These are phyloP conservation scores for Brassica balearica DNA, from an alignment of 441 rosid genomes.

Conservation along the genomic window DNA sequence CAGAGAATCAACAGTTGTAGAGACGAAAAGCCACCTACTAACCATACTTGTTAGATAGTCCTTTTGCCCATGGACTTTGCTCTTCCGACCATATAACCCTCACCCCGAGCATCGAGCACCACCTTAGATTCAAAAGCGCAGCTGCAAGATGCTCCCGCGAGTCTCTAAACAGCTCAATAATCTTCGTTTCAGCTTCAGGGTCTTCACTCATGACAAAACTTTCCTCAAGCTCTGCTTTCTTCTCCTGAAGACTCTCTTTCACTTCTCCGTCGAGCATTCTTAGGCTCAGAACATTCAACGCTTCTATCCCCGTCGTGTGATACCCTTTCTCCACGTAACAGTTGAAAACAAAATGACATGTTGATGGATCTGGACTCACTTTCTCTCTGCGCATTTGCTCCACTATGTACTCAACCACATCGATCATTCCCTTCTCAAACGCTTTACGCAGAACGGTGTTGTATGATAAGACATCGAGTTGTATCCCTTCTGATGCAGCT, in stretches of 20 bases:
- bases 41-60: constrained; percentile 53
- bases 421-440: constrained; percentile 60
- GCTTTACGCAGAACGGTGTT: constrained; percentile 70
- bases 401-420: constrained; percentile 66
- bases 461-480: constrained; percentile 57
- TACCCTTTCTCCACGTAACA: constrained; percentile 58
- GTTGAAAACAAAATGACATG: constrained; percentile 64
- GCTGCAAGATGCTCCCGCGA: constrained; percentile 53
- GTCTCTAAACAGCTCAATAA: constrained; percentile 52
- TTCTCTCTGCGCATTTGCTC: constrained; percentile 68
- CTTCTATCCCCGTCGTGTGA: constrained; percentile 66
- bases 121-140: constrained; percentile 72
- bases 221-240: constrained; percentile 59
- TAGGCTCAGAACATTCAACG: constrained; percentile 75
- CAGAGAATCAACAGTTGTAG: not conserved
- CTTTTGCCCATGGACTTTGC: constrained; percentile 65
- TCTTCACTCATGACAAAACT: constrained; percentile 64
- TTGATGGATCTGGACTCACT: constrained; percentile 73
- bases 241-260: constrained; percentile 47
- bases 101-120: constrained; percentile 73
- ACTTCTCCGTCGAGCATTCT: constrained; percentile 66
- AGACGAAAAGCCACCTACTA: not conserved
- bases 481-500: constrained; percentile 54
- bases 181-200: constrained; percentile 57
- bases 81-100: constrained; percentile 70